Evolutionary conservation across 768 basidiomycete species (phyloP).

Genomic region (Phaffia tasmanica): DNA sequence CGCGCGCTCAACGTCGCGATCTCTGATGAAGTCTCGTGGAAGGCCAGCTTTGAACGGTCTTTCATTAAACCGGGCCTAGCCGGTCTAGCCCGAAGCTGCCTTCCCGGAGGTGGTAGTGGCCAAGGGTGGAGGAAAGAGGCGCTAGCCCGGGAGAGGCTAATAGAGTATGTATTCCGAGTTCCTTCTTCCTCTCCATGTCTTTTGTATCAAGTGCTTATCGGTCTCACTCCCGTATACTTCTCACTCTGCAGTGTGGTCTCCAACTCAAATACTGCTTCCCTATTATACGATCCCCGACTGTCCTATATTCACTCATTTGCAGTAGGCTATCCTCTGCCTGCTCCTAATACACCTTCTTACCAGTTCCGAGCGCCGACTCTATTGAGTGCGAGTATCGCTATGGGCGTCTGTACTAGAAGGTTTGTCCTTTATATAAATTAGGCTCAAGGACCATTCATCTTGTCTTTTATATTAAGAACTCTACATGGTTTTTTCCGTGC

Average conservation of each 20-base stretch:
- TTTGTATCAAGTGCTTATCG: background rate
- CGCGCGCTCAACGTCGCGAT: slow-evolving; percentile 9
- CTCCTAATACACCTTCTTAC: slow-evolving; percentile 16
- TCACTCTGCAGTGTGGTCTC: slow-evolving; percentile 7
- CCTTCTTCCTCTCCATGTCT: background rate
- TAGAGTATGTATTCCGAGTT: slow-evolving; percentile 9
- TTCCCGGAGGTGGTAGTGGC: slow-evolving; percentile 10
- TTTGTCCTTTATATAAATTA: background rate
- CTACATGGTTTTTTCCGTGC: no score
- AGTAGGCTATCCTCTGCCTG: slow-evolving; percentile 20
- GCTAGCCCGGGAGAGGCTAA: slow-evolving; percentile 13
- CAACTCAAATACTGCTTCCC: slow-evolving; percentile 8
- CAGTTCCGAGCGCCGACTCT: slow-evolving; percentile 16
- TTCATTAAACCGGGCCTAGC: slow-evolving; percentile 4
- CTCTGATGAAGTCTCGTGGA: slow-evolving; percentile 21
- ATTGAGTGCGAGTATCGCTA: slow-evolving; percentile 6
- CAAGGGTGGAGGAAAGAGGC: slow-evolving; percentile 24
- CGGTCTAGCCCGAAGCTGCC: slow-evolving; percentile 11
- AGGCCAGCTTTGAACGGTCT: slow-evolving; percentile 7
- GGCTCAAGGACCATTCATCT: background rate
- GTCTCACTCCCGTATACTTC: background rate
- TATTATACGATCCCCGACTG: slow-evolving; percentile 21
- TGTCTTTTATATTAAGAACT: no score
- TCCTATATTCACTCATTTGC: slow-evolving; percentile 9
- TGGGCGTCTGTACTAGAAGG: slow-evolving; percentile 18